Evolutionary conservation across 2,329 filamentous ascomycete genomes (phyloP).

Genomic region (Microascus cirrosus): DNA sequence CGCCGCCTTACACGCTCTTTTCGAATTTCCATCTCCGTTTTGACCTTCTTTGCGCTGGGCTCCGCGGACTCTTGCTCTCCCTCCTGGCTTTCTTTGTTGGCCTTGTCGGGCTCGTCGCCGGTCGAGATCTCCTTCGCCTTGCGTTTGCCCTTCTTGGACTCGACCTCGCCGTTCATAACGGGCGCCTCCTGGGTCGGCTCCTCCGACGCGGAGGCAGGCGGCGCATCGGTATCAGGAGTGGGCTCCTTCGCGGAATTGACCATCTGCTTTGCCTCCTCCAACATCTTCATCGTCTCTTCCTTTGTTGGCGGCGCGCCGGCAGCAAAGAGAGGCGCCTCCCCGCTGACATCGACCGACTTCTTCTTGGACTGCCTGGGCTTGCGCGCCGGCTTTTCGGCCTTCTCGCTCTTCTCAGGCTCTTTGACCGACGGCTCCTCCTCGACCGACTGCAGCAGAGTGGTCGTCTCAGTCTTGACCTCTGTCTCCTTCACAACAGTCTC

Average conservation of each 20-base stretch:
- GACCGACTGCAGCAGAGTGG: conserved; percentile 1
- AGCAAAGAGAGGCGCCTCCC: conserved; percentile 25
- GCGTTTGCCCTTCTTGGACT: conserved; percentile 51
- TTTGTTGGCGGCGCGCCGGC: conserved; percentile 59
- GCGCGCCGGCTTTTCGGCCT: conserved; percentile 17
- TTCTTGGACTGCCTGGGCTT: conserved; percentile 25
- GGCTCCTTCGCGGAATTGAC: conserved; percentile 49
- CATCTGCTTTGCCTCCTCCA: conserved; percentile 80
- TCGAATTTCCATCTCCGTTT: conserved; percentile 69
- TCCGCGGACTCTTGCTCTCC: conserved; percentile 28
- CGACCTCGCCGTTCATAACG: conserved; percentile 7
- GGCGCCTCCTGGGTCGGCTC: conserved; percentile 20
- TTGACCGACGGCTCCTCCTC: conserved; percentile 20
- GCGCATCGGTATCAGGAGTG: conserved; percentile 16
- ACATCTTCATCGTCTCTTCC: conserved; percentile 72
- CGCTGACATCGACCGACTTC: conserved; percentile 36
- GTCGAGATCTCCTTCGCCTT: conserved; percentile 62
- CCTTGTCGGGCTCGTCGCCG: conserved; percentile 39
- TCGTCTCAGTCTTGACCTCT: neutral
- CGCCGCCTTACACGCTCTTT: conserved; percentile 80
- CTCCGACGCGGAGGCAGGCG: conserved; percentile 13
- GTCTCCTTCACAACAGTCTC: conserved; percentile 1
- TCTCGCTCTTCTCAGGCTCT: conserved; percentile 22
- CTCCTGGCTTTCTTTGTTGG: conserved; percentile 28
- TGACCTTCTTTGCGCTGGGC: conserved; percentile 60